These are phyloP conservation scores for Beta macrorhiza DNA, from an alignment of 179 eudicot species.

Conservation along the genomic window DNA sequence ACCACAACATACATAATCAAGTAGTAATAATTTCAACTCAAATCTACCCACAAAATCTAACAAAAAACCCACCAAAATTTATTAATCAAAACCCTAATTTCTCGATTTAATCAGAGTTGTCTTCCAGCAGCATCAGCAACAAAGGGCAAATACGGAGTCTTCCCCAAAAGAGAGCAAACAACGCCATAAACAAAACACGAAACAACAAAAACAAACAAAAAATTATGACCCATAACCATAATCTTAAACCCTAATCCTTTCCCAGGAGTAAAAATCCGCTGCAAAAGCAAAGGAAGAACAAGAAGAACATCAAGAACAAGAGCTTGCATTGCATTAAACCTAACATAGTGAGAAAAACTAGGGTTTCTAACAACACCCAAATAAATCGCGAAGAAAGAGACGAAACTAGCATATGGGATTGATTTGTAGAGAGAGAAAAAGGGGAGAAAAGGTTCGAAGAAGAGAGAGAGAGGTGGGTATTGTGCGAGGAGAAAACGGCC, in stretches of 20 bases:
- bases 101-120: slow-evolving; percentile 39
- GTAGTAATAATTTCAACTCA: not conserved
- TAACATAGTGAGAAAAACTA: slow-evolving; percentile 47
- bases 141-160: slow-evolving; percentile 85
- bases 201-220: slow-evolving; percentile 54
- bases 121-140: slow-evolving; percentile 90
- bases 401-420: slow-evolving; percentile 68
- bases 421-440: slow-evolving; percentile 60
- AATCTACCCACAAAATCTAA: not conserved
- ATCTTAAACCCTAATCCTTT: slow-evolving; percentile 62
- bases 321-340: slow-evolving; percentile 91
- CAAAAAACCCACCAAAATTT: not conserved
- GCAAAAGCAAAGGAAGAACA: slow-evolving; percentile 58
- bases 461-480: slow-evolving; percentile 53
- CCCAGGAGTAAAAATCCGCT: slow-evolving; percentile 56
- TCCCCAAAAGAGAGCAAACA: slow-evolving; percentile 54
- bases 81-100: not conserved
- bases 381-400: slow-evolving; percentile 66
- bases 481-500: slow-evolving; percentile 72
- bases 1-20: not conserved
- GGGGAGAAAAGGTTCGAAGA: slow-evolving; percentile 63
- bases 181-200: slow-evolving; percentile 65
- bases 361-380: slow-evolving; percentile 71
- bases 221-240: slow-evolving; percentile 62
- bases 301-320: slow-evolving; percentile 72